Evolutionary conservation across 2,329 filamentous ascomycete species (phyloP), one percentile per base, ranked within the genome.

Genomic region (Venturia oleaginea): DNA sequence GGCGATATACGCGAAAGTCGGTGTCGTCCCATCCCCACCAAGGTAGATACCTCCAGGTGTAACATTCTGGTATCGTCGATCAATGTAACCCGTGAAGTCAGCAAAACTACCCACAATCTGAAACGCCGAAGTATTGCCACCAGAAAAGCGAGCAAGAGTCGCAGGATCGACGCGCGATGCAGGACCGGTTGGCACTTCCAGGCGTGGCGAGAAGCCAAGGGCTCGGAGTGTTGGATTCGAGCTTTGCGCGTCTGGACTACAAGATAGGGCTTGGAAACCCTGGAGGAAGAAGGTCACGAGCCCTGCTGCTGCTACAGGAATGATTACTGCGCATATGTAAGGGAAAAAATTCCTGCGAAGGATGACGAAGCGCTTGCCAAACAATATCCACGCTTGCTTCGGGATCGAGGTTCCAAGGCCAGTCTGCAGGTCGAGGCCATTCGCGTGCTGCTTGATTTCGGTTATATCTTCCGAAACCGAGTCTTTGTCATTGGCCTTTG

Each of bases 1-100:
- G 15, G 83, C 89, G 66, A 84, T 79, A 77, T 90, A 96, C 0
- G 88, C 86, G 67, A 94, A 80, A 0, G 87, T 87, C 0, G 90
- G 85, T 1, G 80, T 74, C 1, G 81, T 68, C 42, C 73, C 78
- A 22, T 78, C 77, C 63, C 88, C 84, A 24, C 86, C 87, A 1
- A 95, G 77, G 80, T 90, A 96, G 72, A 94, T 83, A 0, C 88
- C 92, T n/a, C 88, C 90, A 0, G 90, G 91, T 0, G 84, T 88
- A 48, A 93, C 81, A 62, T 86, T 87, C 61, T 78, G 81, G 72
- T 87, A 91, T 40, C 86, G 81, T 7, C 79, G 75, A 4, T 78
- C 70, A 60, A 96, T 83, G 67, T 83, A 88, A 30, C 80, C 72
- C 65, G 87, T 86, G 75, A 96, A 95, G 0, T 88, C 83, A 34